A percentile compares a stretch with the other conserved stretches of the same genome.
Conservation (phyloP, 192 early-diverging fungal genomes). For the Gryganskiella cystojenkinii region DNA sequence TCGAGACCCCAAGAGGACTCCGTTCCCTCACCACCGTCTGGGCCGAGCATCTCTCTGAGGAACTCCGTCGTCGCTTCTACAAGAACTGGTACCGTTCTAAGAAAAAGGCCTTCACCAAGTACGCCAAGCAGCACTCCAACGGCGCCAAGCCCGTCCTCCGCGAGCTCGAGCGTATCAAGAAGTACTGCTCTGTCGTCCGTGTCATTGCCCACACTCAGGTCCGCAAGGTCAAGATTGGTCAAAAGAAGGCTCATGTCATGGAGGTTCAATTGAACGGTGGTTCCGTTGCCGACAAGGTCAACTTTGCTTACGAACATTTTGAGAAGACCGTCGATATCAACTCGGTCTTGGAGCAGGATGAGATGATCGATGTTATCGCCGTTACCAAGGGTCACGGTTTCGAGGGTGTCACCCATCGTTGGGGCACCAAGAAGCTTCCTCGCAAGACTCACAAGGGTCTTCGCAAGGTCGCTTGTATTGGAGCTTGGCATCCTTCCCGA, state of each 20-base stretch:
- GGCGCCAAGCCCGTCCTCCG: slow-evolving; percentile 88
- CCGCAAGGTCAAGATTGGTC: slow-evolving; percentile 92
- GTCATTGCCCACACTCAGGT: slow-evolving; percentile 99
- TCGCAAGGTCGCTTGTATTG: slow-evolving; percentile 99
- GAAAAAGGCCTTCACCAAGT: slow-evolving; percentile 99
- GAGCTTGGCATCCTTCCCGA: slow-evolving; percentile 96
- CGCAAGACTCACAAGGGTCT: slow-evolving; percentile 99
- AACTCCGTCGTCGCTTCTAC: slow-evolving; percentile 99
- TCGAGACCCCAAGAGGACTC: slow-evolving; percentile 98
- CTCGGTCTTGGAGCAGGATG: slow-evolving; percentile 97
- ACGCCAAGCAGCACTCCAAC: slow-evolving; percentile 95
- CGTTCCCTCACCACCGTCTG: slow-evolving; percentile 99
- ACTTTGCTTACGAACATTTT: slow-evolving; percentile 97
- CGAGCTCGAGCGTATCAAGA: slow-evolving; percentile 98
- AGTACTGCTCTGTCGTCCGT: slow-evolving; percentile 98
- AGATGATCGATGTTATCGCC: slow-evolving; percentile 98
- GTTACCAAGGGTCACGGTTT: slow-evolving; percentile 99
- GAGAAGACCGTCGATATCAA: slow-evolving; percentile 93
- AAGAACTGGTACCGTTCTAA: slow-evolving; percentile 99
- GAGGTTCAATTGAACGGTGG: slow-evolving; percentile 99
- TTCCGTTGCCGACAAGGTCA: slow-evolving; percentile 94
- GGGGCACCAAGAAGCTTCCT: slow-evolving; percentile 99
- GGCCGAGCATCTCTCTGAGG: slow-evolving; percentile 98
- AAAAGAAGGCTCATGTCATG: slow-evolving; percentile 99
- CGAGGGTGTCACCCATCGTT: slow-evolving; percentile 99